A percentile compares a stretch with the other conserved stretches of the same genome.
Conservation (phyloP, 805 yeast genomes). For the Ogataea allantospora region DNA sequence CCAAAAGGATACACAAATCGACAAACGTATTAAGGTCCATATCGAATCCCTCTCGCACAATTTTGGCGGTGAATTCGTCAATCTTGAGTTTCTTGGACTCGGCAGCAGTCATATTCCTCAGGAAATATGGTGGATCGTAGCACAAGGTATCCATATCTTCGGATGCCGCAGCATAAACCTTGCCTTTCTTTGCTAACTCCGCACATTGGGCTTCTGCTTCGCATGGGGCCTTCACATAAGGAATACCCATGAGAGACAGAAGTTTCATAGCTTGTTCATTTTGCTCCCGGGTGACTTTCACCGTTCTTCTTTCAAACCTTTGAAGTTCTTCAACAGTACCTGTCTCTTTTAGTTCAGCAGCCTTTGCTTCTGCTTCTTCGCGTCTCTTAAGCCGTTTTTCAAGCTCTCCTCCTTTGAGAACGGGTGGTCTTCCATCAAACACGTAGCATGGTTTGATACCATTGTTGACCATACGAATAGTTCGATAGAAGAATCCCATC, state of each 20-base stretch:
- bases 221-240: conserved; percentile 90
- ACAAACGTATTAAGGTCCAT: conserved; percentile 72
- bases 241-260: conserved; percentile 89
- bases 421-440: conserved; percentile 98
- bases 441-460: conserved; percentile 97
- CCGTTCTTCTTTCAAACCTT: conserved; percentile 82
- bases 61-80: conserved; percentile 69
- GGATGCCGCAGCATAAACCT: conserved; percentile 95
- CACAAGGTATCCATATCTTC: conserved; percentile 99
- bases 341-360: conserved; percentile 73
- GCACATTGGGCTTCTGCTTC: conserved; percentile 99
- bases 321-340: conserved; percentile 76
- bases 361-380: conserved; percentile 76
- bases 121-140: conserved; percentile 77
- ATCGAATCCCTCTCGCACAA: conserved; percentile 75
- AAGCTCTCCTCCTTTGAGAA: conserved; percentile 86
- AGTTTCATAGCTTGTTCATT: conserved; percentile 90
- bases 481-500: conserved; percentile 95
- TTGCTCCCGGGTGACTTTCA: conserved; percentile 83
- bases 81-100: conserved; percentile 93
- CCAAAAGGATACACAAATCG: conserved; percentile 88
- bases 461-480: conserved; percentile 82
- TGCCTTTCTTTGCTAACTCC: conserved; percentile 80
- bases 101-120: conserved; percentile 89
- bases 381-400: conserved; percentile 79